Evolutionary conservation across 2,329 filamentous ascomycete species (phyloP), one percentile per base, ranked within the genome.

Genomic region (Penicillium griseofulvum): DNA sequence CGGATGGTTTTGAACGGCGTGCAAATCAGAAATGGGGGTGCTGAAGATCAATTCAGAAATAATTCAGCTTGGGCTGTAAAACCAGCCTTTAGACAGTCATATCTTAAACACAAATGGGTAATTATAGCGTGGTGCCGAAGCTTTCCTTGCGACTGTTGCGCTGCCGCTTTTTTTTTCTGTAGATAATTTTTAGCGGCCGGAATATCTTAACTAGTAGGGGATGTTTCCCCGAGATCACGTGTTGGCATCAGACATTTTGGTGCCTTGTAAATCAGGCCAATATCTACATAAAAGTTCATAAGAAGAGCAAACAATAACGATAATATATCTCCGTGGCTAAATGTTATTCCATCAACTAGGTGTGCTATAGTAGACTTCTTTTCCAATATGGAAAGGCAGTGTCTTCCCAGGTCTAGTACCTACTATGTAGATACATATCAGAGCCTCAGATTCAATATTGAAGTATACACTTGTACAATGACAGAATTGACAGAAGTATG

Each of bases 101-200:
- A 33, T 57, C 60, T 56, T 39, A 44, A 17, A 52, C 41, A 41
- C 31, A 46, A 24, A 50, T 22, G 37, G 36, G 52, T 22, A 41
- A 41, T 49, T 57, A 49, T 43, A 53, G 41, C 54, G 60, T 54
- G 50, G 48, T 58, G 56, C 56, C 45, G 52, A 57, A 62, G 60
- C 58, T 65, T 57, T 50, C 36, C 33, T 31, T 48, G 28, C 54
- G 46, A 53, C 50, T 59, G 56, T 52, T 64, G 63, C 62, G 60
- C 58, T 55, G 41, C 54, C 55, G 55, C 57, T 62, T 65, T 68
- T 68, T 58, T 67, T 67, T 64, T 66, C 57, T 64, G 42, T 63
- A 59, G 59, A 64, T 65, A 65, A 66, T 64, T 62, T 68, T 69
- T 64, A 61, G 61, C 63, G 63, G 57, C 59, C 61, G 63, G 61